Percentiles rank a stretch among this genome's conserved stretches.
phyloP scores from a whole-genome alignment of 208 protist genomes.

The Leishmania braziliensis region DNA sequence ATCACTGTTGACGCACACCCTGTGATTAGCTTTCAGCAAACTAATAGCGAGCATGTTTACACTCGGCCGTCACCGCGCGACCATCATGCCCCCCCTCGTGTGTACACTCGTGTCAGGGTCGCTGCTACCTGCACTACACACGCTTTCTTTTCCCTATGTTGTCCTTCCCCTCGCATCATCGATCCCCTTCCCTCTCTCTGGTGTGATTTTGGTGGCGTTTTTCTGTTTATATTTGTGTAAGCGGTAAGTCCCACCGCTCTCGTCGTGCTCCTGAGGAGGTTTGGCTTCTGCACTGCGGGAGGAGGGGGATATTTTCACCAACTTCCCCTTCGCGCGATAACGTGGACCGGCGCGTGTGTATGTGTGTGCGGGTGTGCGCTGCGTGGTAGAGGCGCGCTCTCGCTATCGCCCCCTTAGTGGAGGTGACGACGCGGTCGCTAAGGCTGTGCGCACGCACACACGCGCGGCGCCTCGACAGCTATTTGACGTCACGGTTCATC shows the following conservation, averaged over 20 bases:
- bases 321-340: background rate
- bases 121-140: background rate
- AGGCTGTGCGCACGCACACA: background rate
- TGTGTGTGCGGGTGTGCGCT: slow-evolving; percentile 18
- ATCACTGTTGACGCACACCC: no score
- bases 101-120: background rate
- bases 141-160: background rate
- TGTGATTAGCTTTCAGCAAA: no score
- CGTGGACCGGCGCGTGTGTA: slow-evolving; percentile 5
- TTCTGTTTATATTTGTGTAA: background rate
- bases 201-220: background rate
- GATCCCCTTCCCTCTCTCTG: background rate
- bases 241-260: background rate
- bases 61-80: background rate
- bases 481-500: background rate
- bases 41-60: background rate
- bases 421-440: slow-evolving; percentile 6
- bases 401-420: slow-evolving; percentile 1
- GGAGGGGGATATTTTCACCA: no score
- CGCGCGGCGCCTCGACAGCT: no score
- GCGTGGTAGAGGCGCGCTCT: slow-evolving; percentile 27
- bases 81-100: background rate
- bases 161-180: background rate
- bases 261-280: background rate
- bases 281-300: background rate